Percentiles rank a stretch among this genome's conserved stretches.
phyloP scores from a whole-genome alignment of 2,329 filamentous ascomycete species.

The Mariannaea elegans region DNA sequence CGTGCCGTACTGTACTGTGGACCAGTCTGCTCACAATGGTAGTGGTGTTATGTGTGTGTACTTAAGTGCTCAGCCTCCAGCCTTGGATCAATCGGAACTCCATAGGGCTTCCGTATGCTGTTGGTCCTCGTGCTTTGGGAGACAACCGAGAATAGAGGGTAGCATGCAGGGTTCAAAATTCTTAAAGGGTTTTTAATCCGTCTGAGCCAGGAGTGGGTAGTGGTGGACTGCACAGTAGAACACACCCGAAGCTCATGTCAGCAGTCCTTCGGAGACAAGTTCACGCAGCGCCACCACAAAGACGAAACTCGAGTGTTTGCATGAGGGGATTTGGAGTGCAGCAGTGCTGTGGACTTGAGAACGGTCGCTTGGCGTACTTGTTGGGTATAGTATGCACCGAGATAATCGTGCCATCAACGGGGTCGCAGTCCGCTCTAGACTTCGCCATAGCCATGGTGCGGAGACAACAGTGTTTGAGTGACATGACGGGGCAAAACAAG shows the following conservation, averaged over 20 bases:
- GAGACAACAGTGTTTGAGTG: not conserved
- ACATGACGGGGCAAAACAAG: not conserved
- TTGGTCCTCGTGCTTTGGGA: not conserved
- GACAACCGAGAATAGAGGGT: not conserved
- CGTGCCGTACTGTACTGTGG: no score
- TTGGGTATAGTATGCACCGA: not conserved
- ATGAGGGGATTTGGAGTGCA: not conserved
- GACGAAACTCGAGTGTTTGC: not conserved
- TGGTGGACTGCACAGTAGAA: no score
- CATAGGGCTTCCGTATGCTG: not conserved
- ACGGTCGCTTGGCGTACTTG: not conserved
- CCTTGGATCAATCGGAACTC: not conserved
- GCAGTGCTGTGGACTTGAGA: no score
- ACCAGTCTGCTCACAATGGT: not conserved
- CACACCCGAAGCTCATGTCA: no score
- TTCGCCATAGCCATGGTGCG: not conserved
- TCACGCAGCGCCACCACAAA: not conserved
- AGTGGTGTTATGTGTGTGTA: not conserved
- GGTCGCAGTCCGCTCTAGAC: not conserved
- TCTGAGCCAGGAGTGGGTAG: no score
- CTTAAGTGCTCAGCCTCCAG: not conserved
- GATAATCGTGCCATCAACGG: not conserved
- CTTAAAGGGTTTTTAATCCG: not conserved
- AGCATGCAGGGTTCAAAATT: not conserved
- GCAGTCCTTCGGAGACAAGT: not conserved